Base-by-base conservation (phyloP, 345 rosid species). In the Melastoma malabathricum region DNA sequence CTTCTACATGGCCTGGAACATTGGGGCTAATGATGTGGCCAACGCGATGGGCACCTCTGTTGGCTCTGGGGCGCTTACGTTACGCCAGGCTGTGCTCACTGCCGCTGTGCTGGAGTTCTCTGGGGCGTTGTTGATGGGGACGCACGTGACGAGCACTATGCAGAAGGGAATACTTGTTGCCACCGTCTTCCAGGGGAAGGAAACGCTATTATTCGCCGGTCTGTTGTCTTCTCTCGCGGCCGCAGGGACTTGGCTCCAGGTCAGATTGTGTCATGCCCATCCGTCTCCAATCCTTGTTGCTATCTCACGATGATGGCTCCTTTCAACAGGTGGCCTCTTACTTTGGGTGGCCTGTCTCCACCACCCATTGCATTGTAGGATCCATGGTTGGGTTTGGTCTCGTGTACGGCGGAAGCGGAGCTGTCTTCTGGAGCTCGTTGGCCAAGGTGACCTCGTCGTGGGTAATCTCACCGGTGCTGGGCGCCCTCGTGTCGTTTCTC, bases 11-110 rank as follows among this genome's bases (percentile, higher is more conserved):
- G 96, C 98, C 4, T 87, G 98, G 95, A 92, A 92, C 64, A 92
- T 92, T 10, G 98, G 98, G 44, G 98, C 96, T 47, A 92, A 92
- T 54, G 98, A 92, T 68, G 96, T 87, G 64, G 98, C 98, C 14
- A 87, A 92, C 68, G 98, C 98, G 20, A 92, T 92, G 98, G 98
- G 98, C 5, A 87, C 96, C 54, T 87, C 96, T 4, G 95, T 92
- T 22, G 98, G 98, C 3, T 87, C 96, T 0, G 95, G 95, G 38
- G 98, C 96, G n/a, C 50, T 92, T 48, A 73, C 74, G 1, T 67
- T 92, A 51, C 62, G 93, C 16, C 89, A 87, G 65, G 96, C 98
- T 5, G 98, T 87, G 68, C 22, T 87, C 27, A 87, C 79, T 1
- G 98, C 96, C 2, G 96, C 84, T 15, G 70, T 87, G 58, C 69